phyloP scores from a whole-genome alignment of 2,329 filamentous ascomycete genomes.

The Fonsecaea erecta region DNA sequence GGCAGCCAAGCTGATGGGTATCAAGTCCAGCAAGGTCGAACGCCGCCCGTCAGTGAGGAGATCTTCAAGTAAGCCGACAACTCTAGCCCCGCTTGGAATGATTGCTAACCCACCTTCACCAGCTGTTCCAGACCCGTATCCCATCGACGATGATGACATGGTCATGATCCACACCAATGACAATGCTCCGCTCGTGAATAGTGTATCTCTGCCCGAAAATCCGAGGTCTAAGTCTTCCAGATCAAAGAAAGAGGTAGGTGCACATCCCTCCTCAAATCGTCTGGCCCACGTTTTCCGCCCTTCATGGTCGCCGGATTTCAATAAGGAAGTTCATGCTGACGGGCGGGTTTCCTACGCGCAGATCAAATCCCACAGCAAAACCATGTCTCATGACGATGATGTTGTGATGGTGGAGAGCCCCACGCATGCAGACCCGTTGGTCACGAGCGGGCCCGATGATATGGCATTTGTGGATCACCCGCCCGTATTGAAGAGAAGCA shows the following conservation, averaged over 20 bases:
- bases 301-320: constrained; percentile 34
- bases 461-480: constrained; percentile 57
- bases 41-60: constrained; percentile 59
- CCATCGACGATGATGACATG: constrained; percentile 67
- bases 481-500: constrained; percentile 63
- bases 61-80: constrained; percentile 28
- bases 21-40: constrained; percentile 55
- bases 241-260: constrained; percentile 47
- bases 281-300: constrained; percentile 23
- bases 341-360: constrained; percentile 36
- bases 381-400: constrained; percentile 52
- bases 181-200: constrained; percentile 40
- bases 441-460: constrained; percentile 56
- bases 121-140: constrained; percentile 61
- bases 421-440: constrained; percentile 51
- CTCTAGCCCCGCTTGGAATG: background rate
- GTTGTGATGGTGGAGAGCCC: constrained; percentile 60
- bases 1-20: constrained; percentile 76
- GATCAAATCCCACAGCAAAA: constrained; percentile 37
- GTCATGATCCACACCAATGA: constrained; percentile 61
- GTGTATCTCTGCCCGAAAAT: constrained; percentile 42
- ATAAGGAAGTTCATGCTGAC: constrained; percentile 33
- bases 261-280: constrained; percentile 23
- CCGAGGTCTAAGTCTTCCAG: constrained; percentile 43
- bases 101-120: constrained; percentile 23